Conservation (phyloP, 805 yeast genomes). For the Candida ponderosae region DNA sequence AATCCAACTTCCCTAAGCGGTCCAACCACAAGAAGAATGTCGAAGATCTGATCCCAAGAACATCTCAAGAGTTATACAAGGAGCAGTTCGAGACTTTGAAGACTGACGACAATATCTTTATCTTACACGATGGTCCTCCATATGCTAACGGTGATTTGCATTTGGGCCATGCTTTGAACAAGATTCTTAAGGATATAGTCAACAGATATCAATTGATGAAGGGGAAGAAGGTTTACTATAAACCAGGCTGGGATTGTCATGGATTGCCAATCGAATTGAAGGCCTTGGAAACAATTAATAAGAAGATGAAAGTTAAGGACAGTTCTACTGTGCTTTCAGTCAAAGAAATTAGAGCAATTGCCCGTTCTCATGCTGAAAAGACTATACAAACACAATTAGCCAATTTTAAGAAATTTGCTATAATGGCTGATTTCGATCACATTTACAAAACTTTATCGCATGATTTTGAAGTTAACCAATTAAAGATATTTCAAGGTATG, state of each 20-base stretch:
- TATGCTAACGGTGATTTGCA: slow-evolving; percentile 95
- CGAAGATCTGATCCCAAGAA: slow-evolving; percentile 37
- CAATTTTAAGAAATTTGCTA: slow-evolving; percentile 63
- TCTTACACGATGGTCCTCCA: slow-evolving; percentile 96
- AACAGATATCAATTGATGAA: slow-evolving; percentile 58
- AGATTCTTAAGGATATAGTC: slow-evolving; percentile 80
- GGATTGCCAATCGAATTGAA: slow-evolving; percentile 94
- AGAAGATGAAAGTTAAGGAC: slow-evolving; percentile 21
- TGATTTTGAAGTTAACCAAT: slow-evolving; percentile 67
- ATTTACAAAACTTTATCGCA: slow-evolving; percentile 70
- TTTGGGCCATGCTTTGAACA: slow-evolving; percentile 87
- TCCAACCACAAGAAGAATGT: slow-evolving; percentile 38
- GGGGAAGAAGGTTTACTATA: slow-evolving; percentile 59
- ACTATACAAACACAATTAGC: slow-evolving; percentile 57
- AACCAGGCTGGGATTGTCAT: slow-evolving; percentile 99
- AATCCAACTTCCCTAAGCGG: slow-evolving; percentile 58
- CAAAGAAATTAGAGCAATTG: slow-evolving; percentile 55
- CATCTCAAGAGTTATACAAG: slow-evolving; percentile 53
- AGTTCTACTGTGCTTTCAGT: slow-evolving; percentile 30
- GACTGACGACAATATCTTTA: slow-evolving; percentile 37
- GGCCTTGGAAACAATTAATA: slow-evolving; percentile 46
- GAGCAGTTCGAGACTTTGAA: slow-evolving; percentile 41
- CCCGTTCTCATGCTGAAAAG: slow-evolving; percentile 58
- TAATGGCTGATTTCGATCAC: slow-evolving; percentile 75
- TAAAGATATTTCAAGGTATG: slow-evolving; percentile 60